These are phyloP conservation scores for Populus hybrid DNA, from an alignment of 441 rosid genomes.

Conservation along the genomic window DNA sequence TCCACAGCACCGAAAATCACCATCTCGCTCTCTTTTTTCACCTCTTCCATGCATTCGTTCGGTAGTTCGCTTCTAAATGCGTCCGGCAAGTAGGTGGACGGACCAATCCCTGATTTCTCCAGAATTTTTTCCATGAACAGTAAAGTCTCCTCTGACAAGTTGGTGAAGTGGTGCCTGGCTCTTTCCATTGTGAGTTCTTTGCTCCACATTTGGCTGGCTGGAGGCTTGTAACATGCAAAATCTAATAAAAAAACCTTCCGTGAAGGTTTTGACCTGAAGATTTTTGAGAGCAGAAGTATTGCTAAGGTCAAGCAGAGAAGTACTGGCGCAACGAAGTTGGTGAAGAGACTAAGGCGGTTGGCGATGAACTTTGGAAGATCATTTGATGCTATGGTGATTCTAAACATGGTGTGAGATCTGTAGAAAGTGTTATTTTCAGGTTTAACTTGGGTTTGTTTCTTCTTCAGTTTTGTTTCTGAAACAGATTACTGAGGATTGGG, in stretches of 20 bases:
- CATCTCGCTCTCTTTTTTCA: not conserved
- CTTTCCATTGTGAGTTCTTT: not conserved
- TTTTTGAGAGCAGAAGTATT: not conserved
- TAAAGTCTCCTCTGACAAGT: not conserved
- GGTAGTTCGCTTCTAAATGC: not conserved
- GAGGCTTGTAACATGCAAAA: not conserved
- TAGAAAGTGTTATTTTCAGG: not conserved
- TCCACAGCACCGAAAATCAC: not conserved
- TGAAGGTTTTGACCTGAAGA: not conserved
- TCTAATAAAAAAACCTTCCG: not conserved
- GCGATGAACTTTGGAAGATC: not conserved
- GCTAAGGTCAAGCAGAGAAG: not conserved
- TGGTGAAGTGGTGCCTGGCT: not conserved
- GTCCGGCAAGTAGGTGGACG: not conserved
- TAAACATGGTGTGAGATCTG: not conserved
- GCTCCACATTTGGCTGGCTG: not conserved
- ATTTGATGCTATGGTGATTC: not conserved
- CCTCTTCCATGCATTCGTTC: not conserved
- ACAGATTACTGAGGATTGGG: too few species aligned
- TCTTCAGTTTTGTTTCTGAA: too few species aligned
- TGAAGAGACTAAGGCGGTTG: not conserved
- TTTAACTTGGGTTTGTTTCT: not conserved
- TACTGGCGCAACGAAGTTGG: not conserved
- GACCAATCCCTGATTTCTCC: not conserved
- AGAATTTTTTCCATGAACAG: not conserved